Evolutionary conservation across 345 rosid genomes (phyloP), one percentile per base, ranked within the genome.

Genomic region (Firmiana major): DNA sequence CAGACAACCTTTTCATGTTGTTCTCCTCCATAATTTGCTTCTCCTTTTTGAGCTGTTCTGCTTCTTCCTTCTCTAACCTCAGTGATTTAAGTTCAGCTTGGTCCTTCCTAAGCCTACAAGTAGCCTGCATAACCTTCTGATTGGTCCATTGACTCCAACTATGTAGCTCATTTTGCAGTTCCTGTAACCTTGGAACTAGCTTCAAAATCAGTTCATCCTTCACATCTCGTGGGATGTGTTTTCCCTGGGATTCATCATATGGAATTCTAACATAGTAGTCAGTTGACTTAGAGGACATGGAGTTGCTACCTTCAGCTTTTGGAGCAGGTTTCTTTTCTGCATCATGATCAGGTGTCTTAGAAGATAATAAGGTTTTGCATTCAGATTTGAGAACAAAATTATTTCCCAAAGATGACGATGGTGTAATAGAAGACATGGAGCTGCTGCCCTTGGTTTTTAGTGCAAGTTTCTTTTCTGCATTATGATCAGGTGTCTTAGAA

Each of bases 91-190:
- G 81, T 70, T 83, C 88, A 48, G 68, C 28, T 71, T 59, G 77
- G 75, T 79, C 84, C 28, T 64, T 75, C 43, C 28, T 64, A 7
- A 87, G 83, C 81, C 75, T 85, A 15, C 58, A 59, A 70, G 85
- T 43, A 73, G 83, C 86, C 77, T 85, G 80, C 81, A 81, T 79
- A n/a, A 85, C 82, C 74, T 85, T 87, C 60, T 73, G 77, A 78
- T 80, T 76, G 16, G 86, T 78, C 88, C 86, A 83, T 7, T 83
- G 76, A 60, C 54, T 85, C 83, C 85, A 83, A 58, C 54, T 15
- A 15, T 80, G 69, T 3, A 71, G 43, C 28, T 87, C 79, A 55
- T 67, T 67, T 66, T 81, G 80, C 17, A 87, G 64, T 16, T 70
- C 71, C 11, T 71, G 73, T 45, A 78, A 12, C 58, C 54, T 54